These are phyloP conservation scores for Hyphopichia homilentoma DNA, from an alignment of 805 yeast species.

Conservation along the genomic window DNA sequence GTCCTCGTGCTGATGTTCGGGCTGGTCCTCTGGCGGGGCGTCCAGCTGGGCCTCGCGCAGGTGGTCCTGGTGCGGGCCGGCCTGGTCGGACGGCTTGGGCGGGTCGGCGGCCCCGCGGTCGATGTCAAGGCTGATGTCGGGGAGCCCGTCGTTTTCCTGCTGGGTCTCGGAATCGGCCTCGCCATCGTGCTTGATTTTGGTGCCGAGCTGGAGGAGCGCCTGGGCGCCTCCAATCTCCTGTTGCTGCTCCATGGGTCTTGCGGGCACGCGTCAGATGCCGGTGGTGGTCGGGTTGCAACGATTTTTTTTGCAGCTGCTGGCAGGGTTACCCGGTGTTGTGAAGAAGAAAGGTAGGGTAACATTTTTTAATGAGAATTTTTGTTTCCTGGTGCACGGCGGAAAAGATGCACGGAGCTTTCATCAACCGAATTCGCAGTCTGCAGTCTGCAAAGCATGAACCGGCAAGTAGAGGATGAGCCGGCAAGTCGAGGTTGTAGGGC, in stretches of 20 bases:
- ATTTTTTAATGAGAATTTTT: no score
- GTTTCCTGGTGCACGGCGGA: no score
- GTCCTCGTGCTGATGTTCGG: slow-evolving; percentile 5
- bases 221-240: slow-evolving; percentile 46
- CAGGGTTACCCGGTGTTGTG: slow-evolving; percentile 3
- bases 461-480: no score
- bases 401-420: no score
- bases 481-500: no score
- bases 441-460: no score
- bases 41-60: not conserved
- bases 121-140: not conserved
- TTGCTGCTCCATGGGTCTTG: slow-evolving; percentile 25
- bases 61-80: not conserved
- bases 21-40: not conserved
- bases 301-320: slow-evolving; percentile 3
- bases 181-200: slow-evolving; percentile 18
- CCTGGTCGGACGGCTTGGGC: no score
- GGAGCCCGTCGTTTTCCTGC: not conserved
- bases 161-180: slow-evolving; percentile 1
- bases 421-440: no score
- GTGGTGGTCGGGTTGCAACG: no score
- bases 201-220: slow-evolving; percentile 40
- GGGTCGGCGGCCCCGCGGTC: not conserved
- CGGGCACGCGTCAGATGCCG: no score
- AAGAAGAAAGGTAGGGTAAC: no score